These are phyloP conservation scores for Dictyostelium capitatum DNA, from an alignment of 78 protist species.

Conservation along the genomic window DNA sequence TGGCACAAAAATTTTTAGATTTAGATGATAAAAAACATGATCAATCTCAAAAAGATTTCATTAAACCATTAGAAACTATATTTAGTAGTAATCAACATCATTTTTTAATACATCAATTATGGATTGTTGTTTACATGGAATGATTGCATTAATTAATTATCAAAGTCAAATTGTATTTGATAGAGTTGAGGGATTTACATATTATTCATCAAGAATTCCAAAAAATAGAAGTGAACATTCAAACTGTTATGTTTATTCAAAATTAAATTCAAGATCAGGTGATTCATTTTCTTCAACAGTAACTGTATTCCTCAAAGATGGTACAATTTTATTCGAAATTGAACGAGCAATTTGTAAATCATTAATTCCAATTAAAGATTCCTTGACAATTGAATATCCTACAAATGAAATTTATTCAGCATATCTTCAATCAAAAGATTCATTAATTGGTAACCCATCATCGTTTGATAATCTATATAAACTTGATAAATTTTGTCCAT, in stretches of 20 bases:
- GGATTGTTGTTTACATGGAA: constrained; percentile 15
- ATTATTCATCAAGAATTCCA: constrained; percentile 7
- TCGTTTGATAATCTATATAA: no score
- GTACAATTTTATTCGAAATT: constrained; percentile 8
- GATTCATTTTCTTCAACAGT: not conserved
- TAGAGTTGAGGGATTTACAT: not conserved
- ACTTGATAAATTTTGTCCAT: no score
- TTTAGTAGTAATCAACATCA: constrained; percentile 42
- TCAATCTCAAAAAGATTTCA: constrained; percentile 96
- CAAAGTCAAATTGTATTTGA: constrained; percentile 24
- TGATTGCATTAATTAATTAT: not conserved
- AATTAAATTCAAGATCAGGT: not conserved
- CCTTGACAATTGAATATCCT: not conserved
- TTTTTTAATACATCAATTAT: not conserved
- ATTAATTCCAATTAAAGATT: not conserved
- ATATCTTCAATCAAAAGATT: not conserved
- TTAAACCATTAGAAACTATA: constrained; percentile 96
- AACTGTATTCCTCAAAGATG: not conserved
- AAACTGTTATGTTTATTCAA: not conserved
- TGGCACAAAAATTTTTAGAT: constrained; percentile 96
- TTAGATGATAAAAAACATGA: constrained; percentile 44
- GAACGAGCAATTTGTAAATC: not conserved
- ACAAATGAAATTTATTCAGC: not conserved
- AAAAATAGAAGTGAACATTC: not conserved
- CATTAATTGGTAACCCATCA: not conserved